Percentiles rank a stretch among this genome's conserved stretches.
These are phyloP conservation scores for Talaromyces sp. DNA, from an alignment of 2,329 filamentous ascomycete species.

Conservation along the genomic window DNA sequence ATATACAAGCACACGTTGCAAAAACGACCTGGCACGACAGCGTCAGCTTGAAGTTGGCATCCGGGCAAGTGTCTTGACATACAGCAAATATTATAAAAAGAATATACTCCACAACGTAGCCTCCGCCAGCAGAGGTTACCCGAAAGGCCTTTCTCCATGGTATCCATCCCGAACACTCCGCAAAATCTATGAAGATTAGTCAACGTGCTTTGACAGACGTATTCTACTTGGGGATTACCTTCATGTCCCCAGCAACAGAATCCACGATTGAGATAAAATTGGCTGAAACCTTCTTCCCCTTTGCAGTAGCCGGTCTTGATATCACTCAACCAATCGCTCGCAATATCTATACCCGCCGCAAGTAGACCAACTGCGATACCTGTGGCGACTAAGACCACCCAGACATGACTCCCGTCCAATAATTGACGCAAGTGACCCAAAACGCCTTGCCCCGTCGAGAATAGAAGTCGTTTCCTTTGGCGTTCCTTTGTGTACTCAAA, in stretches of 20 bases:
- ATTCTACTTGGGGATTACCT: constrained; percentile 34
- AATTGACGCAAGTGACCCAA: constrained; percentile 70
- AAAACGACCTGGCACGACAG: constrained; percentile 62
- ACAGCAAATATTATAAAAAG: constrained; percentile 85
- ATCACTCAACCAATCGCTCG: constrained; percentile 89
- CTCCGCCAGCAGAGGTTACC: constrained; percentile 62
- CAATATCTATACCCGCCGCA: constrained; percentile 84
- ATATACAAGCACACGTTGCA: constrained; percentile 69
- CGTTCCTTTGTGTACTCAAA: constrained; percentile 98
- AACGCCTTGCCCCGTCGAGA: constrained; percentile 65
- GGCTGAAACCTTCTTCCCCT: constrained; percentile 70
- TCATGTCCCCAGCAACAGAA: constrained; percentile 96
- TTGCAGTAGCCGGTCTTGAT: constrained; percentile 87
- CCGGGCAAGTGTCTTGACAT: constrained; percentile 20
- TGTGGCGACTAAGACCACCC: constrained; percentile 82
- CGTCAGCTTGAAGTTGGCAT: not conserved
- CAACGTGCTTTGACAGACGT: not conserved
- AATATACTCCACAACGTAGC: constrained; percentile 81
- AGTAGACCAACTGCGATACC: constrained; percentile 79
- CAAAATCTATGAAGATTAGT: constrained; percentile 52
- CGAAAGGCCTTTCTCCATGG: constrained; percentile 76
- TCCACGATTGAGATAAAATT: constrained; percentile 83
- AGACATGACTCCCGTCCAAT: constrained; percentile 83
- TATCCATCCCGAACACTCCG: constrained; percentile 82
- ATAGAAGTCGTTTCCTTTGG: constrained; percentile 75